Percentiles rank a stretch among this genome's conserved stretches.
These are phyloP conservation scores for Fusarium equiseti DNA, from an alignment of 2,329 filamentous ascomycete genomes.

Conservation along the genomic window DNA sequence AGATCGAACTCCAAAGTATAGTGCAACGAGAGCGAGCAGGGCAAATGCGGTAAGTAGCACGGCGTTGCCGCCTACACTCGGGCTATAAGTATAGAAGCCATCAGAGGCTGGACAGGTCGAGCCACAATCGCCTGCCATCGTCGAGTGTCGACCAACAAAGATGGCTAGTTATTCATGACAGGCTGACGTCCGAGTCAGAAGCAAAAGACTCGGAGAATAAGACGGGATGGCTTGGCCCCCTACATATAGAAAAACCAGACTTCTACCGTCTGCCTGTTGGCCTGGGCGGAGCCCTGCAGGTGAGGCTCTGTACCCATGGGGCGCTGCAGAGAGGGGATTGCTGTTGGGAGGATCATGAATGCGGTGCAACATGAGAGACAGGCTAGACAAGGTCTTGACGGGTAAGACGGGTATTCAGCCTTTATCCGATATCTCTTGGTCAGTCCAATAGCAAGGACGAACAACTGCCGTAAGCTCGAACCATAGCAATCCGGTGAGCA, in stretches of 20 bases:
- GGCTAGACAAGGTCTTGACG: constrained; percentile 32
- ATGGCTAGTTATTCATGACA: constrained; percentile 46
- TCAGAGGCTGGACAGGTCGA: constrained; percentile 52
- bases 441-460: constrained; percentile 33
- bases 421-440: constrained; percentile 12
- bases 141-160: constrained; percentile 37
- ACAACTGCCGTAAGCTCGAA: constrained; percentile 34
- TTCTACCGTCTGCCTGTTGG: constrained; percentile 29
- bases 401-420: constrained; percentile 28
- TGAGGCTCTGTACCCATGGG: constrained; percentile 45
- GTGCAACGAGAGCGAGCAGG: constrained; percentile 54
- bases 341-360: constrained; percentile 39
- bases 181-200: constrained; percentile 32
- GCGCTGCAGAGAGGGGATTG: constrained; percentile 29
- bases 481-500: constrained; percentile 14
- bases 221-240: constrained; percentile 40
- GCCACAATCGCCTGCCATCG: constrained; percentile 54
- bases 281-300: constrained; percentile 39
- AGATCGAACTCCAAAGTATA: constrained; percentile 56
- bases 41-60: constrained; percentile 57
- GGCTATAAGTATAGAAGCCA: constrained; percentile 55
- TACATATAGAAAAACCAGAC: constrained; percentile 43
- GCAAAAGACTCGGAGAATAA: constrained; percentile 23
- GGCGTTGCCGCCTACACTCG: constrained; percentile 55
- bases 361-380: constrained; percentile 36